Evolutionary conservation across 2,329 filamentous ascomycete genomes (phyloP), one percentile per base, ranked within the genome.

Genomic region (Fusarium armeniacum): DNA sequence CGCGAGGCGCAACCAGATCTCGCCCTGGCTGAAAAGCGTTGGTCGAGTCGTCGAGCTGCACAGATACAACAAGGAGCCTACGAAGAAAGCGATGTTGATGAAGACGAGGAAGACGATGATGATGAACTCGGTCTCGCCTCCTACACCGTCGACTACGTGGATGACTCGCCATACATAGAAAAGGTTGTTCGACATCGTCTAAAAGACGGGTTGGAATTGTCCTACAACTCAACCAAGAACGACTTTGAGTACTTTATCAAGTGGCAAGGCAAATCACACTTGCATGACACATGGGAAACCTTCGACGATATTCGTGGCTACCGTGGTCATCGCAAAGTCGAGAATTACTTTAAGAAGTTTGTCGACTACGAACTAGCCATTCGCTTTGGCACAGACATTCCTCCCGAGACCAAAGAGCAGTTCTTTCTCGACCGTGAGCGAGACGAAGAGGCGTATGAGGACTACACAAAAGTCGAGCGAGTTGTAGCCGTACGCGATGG

Each of bases 391-490:
- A 88, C 93, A 13, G 90, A 94, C 47, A 87, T 93, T 41, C 89
- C 91, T 15, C 91, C 91, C 1, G 93, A 98, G 81, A 93, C 95
- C 73, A 91, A 92, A 66, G 93, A 98, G 80, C 94, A 97, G 79
- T 97, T 94, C 86, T 93, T 94, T 78, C 88, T 99, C n/a, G 94
- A 98, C 76, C 91, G 94, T 52, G 96, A 99, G 81, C 90, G 94
- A 62, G 92, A 96, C 69, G 89, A 94, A 62, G 94, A 98, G 78
- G 92, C 93, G 4, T 87, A 97, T 53, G 91, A 92, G 68, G 94
- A 98, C 76, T 97, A 93, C 80, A 96, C 93, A 67, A 91, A 96
- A 73, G 94, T 98, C 33, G 96, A 99, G 79, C 90, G 96, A 73
- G 91, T 99, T 62, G 97, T 99, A 73, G 92, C 93, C 56, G 88